Base-by-base conservation (phyloP, 2,329 filamentous ascomycete species). In the Diaporthe nobilis region DNA sequence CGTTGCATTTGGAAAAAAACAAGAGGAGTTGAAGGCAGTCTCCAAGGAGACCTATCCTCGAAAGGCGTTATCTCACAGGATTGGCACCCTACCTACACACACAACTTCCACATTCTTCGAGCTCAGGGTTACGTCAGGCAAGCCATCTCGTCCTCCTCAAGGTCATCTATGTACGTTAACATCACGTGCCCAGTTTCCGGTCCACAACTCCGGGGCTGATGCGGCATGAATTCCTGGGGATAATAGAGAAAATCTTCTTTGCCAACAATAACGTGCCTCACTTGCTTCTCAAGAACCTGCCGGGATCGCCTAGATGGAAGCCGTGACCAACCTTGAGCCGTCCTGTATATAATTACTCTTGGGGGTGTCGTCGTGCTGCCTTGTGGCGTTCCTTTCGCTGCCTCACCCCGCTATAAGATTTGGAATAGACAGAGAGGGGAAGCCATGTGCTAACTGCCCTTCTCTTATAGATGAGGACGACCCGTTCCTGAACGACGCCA, bases 141-240 rank as follows among this genome's bases (percentile, higher is more conserved):
- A 89, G 90, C 90, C 89, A 91, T 91, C 90, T 92, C 91, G 90
- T 92, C 91, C 91, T 92, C 90, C 88, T 89, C 86, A 85, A 85
- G 83, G 82, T 83, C 80, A 81, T 81, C 85, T 85, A 91, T 93
- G 91, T 93, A 93, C 88, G 90, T 92, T 92, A 92, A 92, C 87
- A 77, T 84, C 81, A 81, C 78, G 78, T 78, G 78, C 80, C 80
- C 82, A 82, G 81, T 82, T 81, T 80, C 79, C 79, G 77, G 77
- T 80, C 79, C 28, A 75, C 78, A 78, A 90, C 89, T 88, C 84
- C 86, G 85, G 85, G 79, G 85, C 87, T 89, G 89, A 89, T 84
- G 85, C 90, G 87, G 88, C 82, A 79, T 80, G 77, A 80, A 80
- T 75, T 78, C 78, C 78, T 71, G 68, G n/a, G 73, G 76, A 77